Base-by-base conservation (phyloP, 345 rosid species). In the Punica granatum region DNA sequence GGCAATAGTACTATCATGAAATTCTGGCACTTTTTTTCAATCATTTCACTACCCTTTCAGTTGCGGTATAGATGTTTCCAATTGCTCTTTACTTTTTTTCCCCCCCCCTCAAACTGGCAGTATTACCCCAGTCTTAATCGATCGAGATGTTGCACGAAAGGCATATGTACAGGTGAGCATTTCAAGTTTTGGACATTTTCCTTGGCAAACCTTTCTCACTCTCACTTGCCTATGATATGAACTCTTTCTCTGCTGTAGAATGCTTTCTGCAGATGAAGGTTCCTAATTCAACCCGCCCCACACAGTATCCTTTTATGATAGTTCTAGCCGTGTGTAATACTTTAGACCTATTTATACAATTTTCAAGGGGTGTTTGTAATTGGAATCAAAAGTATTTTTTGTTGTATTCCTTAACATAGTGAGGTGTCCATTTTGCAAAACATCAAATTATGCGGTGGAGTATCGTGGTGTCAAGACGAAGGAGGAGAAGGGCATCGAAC, bases 221-320 rank as follows among this genome's bases (percentile, higher is more conserved):
- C 26, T 56, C 34, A 56, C 26, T 56, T 56, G 3, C 61, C 13
- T 28, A 56, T 14, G 19, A 16, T 7, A 28, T 26, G 18, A 4
- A 13, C 41, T 30, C 62, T 67, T 63, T 62, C 30, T 71, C 68
- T 77, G 74, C 41, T 63, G 72, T 87, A 95, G 99, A 95, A 82
- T 95, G 99, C 78, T 95, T 95, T 81, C 84, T 95, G 80, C 98
- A 90, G 82, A 92, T 95, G 99, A 95, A 95, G 82, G 89, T 85
- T 87, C 98, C 97, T 30, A 88, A 85, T 78, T 85, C 97, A 14
- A 74, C 89, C 56, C 93, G 87, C 70, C 98, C 98, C 76, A 92
- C 94, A 4, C 98, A 92, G 99, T 95, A 95, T 95, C 99, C 98
- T 95, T 81, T 44, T 12, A 46, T 48, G 18, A 15, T 30, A 19